Base-by-base conservation (phyloP, 345 rosid species). In the Boechera divaricarpa region DNA sequence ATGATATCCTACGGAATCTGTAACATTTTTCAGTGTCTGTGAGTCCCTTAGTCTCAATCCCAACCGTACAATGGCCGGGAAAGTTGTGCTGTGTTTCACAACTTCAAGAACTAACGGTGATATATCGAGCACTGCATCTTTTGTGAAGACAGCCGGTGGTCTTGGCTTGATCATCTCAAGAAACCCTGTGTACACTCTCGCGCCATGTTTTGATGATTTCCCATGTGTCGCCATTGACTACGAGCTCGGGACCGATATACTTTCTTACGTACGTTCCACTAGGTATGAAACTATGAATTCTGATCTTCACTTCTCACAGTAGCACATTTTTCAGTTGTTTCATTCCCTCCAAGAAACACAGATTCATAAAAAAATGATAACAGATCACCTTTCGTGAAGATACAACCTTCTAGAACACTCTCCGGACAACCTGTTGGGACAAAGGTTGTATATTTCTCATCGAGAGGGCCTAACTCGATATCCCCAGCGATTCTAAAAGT, bases 391-490 rank as follows among this genome's bases (percentile, higher is more conserved):
- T 42, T 75, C 47, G 58, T 57, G 11, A 75, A 66, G 67, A 75
- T 75, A 66, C 58, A 66, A 36, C 73, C 24, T 66, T 56, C 78
- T 1, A 57, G 2, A 66, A 66, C 78, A 11, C 1, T 75, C 24
- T 10, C 16, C 0, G 78, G 72, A 56, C 59, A 66, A n/a, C 78
- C 72, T 4, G 58, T 74, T 0, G 78, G 66, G 2, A 74, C 72
- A 57, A 74, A 74, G 59, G 67, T 74, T 2, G 78, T 64, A 66
- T 10, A 47, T 4, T 74, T 74, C 66, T 74, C 78, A 56, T 82
- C 87, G 2, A 82, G 90, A 83, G 88, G 90, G 15, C 92, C 91
- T 33, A 88, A 80, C 47, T 45, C 78, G 0, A 56, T 65, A 7
- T 7, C 72, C 1, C 72, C 78, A 1, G 78, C 72, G 2, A 74